Conservation (phyloP, 2,329 filamentous ascomycete species). For the Fonsecaea nubica region DNA sequence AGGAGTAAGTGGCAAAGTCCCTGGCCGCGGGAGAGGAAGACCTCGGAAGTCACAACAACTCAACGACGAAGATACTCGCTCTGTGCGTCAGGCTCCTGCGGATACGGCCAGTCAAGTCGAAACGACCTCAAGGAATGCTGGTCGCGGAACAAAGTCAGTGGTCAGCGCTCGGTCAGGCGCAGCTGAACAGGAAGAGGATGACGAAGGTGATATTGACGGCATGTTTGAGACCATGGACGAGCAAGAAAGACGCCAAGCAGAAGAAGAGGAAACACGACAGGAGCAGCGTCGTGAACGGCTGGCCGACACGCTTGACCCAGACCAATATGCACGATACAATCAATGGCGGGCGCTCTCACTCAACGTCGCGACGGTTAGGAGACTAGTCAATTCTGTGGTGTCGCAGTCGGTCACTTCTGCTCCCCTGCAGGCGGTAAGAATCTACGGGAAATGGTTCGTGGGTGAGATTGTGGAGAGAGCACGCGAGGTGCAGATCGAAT, state of each 20-base stretch:
- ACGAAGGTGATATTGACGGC: slow-evolving; percentile 39
- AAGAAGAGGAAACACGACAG: slow-evolving; percentile 35
- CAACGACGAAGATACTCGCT: slow-evolving; percentile 35
- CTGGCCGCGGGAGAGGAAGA: slow-evolving; percentile 37
- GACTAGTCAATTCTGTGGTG: slow-evolving; percentile 70
- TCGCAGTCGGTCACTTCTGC: slow-evolving; percentile 70
- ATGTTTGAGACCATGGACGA: slow-evolving; percentile 39
- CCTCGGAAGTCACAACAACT: slow-evolving; percentile 38
- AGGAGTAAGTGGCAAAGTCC: slow-evolving; percentile 33
- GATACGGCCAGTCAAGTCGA: slow-evolving; percentile 29
- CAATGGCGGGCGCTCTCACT: slow-evolving; percentile 43
- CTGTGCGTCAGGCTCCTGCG: slow-evolving; percentile 17
- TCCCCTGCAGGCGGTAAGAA: slow-evolving; percentile 68
- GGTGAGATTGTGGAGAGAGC: slow-evolving; percentile 71
- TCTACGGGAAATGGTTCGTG: slow-evolving; percentile 71
- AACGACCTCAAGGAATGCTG: slow-evolving; percentile 20
- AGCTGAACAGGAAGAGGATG: slow-evolving; percentile 39
- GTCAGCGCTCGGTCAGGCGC: slow-evolving; percentile 36
- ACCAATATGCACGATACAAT: slow-evolving; percentile 36
- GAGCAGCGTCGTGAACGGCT: slow-evolving; percentile 35
- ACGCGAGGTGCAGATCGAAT: slow-evolving; percentile 65
- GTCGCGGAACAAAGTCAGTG: slow-evolving; percentile 35
- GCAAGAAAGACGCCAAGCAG: slow-evolving; percentile 33
- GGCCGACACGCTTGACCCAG: slow-evolving; percentile 35
- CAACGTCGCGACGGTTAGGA: slow-evolving; percentile 57